phyloP scores from a whole-genome alignment of 495 filamentous ascomycete genomes.

The Penicillium macrosclerotiorum region DNA sequence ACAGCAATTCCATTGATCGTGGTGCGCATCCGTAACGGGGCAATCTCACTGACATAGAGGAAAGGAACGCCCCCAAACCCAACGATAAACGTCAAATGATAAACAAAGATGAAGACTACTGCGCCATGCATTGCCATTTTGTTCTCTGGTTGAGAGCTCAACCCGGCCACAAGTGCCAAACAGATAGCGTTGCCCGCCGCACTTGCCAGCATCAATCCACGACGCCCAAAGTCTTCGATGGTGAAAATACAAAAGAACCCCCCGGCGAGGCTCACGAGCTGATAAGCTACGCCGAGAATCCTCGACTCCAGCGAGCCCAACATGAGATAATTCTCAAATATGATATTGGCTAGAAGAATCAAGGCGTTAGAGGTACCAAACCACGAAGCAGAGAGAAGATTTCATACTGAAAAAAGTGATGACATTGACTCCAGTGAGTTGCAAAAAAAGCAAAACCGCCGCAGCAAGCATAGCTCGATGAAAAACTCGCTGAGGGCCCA shows the following conservation, averaged over 20 bases:
- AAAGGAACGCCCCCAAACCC: constrained; percentile 53
- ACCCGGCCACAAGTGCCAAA: constrained; percentile 39
- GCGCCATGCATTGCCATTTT: constrained; percentile 25
- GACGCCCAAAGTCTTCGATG: constrained; percentile 24
- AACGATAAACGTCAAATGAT: constrained; percentile 47
- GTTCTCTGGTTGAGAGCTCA: constrained; percentile 19
- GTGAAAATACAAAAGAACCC: constrained; percentile 17
- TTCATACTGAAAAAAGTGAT: constrained; percentile 52
- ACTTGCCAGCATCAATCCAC: constrained; percentile 16
- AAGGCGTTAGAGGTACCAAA: not conserved
- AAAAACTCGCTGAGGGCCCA: constrained; percentile 23
- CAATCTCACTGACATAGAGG: constrained; percentile 52
- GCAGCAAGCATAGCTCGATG: constrained; percentile 26
- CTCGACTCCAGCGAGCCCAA: constrained; percentile 10
- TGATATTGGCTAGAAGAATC: constrained; percentile 7
- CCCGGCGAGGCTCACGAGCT: constrained; percentile 12
- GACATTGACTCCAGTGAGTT: constrained; percentile 57
- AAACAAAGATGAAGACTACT: constrained; percentile 52
- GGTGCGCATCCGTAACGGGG: constrained; percentile 45
- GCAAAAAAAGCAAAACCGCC: constrained; percentile 42
- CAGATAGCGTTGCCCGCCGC: constrained; percentile 39
- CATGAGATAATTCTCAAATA: constrained; percentile 16
- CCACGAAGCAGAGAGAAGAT: too few relatives aligned
- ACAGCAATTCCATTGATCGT: constrained; percentile 45
- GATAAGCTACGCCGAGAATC: constrained; percentile 20